A percentile compares a stretch with the other conserved stretches of the same genome.
Evolutionary conservation across 225 moss, liverwort and hornwort species (phyloP).

Genomic region (Antitrichia curtipendula): DNA sequence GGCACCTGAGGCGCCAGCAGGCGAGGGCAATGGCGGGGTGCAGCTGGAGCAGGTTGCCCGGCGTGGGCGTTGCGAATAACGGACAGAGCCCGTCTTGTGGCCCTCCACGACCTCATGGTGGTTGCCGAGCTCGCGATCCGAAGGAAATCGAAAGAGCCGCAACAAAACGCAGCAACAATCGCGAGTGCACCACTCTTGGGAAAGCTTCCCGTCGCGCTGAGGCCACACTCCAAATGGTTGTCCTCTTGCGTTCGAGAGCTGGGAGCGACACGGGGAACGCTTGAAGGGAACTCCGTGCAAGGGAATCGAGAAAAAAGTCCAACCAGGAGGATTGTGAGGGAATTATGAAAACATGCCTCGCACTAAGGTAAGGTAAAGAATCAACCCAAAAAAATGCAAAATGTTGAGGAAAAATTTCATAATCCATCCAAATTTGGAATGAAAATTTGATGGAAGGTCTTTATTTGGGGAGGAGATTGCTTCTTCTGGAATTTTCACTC

Average conservation of each 20-base stretch:
- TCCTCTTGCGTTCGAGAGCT: not conserved
- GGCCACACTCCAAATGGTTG: not conserved
- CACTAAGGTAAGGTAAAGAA: accelerated
- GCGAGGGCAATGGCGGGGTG: not conserved
- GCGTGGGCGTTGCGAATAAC: not conserved
- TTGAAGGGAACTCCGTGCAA: not conserved
- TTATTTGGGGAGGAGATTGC: not conserved
- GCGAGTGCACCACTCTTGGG: not conserved
- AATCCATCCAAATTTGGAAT: not conserved
- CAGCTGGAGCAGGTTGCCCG: not conserved
- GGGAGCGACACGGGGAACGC: not conserved
- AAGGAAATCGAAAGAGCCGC: not conserved
- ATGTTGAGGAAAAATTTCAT: not conserved
- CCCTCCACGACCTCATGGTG: constrained; percentile 27
- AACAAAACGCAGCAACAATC: not conserved
- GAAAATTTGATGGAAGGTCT: not conserved
- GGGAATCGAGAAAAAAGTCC: too few relatives aligned
- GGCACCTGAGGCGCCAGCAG: constrained; percentile 9
- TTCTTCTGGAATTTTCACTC: accelerated
- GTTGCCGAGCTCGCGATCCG: not conserved
- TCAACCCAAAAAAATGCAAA: not conserved
- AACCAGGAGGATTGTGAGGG: not conserved
- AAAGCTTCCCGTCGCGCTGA: not conserved
- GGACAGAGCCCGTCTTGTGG: not conserved
- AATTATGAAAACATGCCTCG: not conserved